Percentiles rank a stretch among this genome's conserved stretches.
These are phyloP conservation scores for Beauveria sp. DNA, from an alignment of 2,329 filamentous ascomycete genomes.

Conservation along the genomic window DNA sequence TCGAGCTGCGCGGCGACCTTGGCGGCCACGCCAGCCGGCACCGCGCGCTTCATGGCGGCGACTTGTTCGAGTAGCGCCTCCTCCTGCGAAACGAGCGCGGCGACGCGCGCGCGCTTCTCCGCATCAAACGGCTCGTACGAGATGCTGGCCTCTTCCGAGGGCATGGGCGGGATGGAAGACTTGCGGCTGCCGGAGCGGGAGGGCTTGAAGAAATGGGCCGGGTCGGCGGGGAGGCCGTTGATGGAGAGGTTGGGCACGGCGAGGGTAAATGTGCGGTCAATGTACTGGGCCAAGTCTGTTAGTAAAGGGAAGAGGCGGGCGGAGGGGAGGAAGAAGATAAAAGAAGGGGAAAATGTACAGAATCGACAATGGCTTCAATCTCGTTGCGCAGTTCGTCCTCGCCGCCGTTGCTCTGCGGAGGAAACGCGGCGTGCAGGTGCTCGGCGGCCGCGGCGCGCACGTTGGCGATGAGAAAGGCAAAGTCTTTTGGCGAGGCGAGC, in stretches of 20 bases:
- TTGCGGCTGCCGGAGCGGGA: constrained; percentile 17
- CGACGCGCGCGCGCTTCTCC: constrained; percentile 50
- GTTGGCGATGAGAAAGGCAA: constrained; percentile 62
- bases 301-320: neutral
- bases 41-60: constrained; percentile 48
- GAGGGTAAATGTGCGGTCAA: constrained; percentile 50
- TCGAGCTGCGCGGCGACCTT: constrained; percentile 34
- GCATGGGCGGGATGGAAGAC: constrained; percentile 24
- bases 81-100: constrained; percentile 53
- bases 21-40: constrained; percentile 38
- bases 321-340: neutral
- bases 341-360: constrained; percentile 31
- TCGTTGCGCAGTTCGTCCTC: constrained; percentile 51
- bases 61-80: constrained; percentile 59
- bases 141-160: neutral
- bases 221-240: constrained; percentile 48
- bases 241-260: constrained; percentile 54
- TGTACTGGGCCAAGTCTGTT: constrained; percentile 39
- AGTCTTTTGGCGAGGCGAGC: constrained; percentile 67
- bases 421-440: constrained; percentile 61
- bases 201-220: constrained; percentile 30
- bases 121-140: constrained; percentile 54
- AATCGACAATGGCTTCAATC: constrained; percentile 53
- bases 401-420: constrained; percentile 47
- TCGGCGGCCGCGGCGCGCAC: constrained; percentile 60